Percentiles rank a stretch among this genome's conserved stretches.
Evolutionary conservation across 192 early-diverging fungal species (phyloP).

Genomic region (Powellomyces hirtus): DNA sequence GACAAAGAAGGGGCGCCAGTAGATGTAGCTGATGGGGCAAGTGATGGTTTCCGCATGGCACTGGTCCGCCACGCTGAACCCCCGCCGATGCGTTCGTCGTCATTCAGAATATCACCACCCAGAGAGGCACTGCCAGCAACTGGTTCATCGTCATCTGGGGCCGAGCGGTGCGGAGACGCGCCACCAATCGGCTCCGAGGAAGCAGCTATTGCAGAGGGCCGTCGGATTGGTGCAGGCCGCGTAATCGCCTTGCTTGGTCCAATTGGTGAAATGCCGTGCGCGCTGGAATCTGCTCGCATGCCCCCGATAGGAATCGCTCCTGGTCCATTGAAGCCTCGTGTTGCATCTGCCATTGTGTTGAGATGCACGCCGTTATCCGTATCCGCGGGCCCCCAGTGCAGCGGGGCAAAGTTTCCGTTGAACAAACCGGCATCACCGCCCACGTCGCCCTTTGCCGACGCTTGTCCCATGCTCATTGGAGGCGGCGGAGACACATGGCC

Average conservation of each 20-base stretch:
- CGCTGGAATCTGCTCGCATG: not conserved
- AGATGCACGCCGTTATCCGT: not conserved
- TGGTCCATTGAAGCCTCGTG: no score
- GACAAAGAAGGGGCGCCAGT: no score
- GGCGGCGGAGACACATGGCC: not conserved
- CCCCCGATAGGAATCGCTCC: no score
- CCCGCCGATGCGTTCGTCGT: constrained; percentile 31
- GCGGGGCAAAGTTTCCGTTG: not conserved
- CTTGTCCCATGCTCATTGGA: not conserved
- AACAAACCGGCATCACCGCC: not conserved
- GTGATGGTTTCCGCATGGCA: not conserved
- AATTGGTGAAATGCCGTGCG: not conserved
- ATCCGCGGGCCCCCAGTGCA: constrained; percentile 11
- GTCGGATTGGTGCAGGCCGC: constrained; percentile 25
- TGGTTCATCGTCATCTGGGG: constrained; percentile 15
- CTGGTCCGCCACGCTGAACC: constrained; percentile 19
- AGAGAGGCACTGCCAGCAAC: constrained; percentile 31
- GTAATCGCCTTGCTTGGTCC: constrained; percentile 20
- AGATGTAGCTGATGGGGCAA: not conserved
- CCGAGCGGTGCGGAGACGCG: not conserved
- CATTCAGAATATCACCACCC: constrained; percentile 31
- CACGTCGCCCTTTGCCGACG: not conserved
- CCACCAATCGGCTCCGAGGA: not conserved
- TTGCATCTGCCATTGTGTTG: not conserved
- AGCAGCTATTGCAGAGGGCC: constrained; percentile 13